phyloP scores from a whole-genome alignment of 2,329 filamentous ascomycete genomes.

The Geoglossum cookeanum region DNA sequence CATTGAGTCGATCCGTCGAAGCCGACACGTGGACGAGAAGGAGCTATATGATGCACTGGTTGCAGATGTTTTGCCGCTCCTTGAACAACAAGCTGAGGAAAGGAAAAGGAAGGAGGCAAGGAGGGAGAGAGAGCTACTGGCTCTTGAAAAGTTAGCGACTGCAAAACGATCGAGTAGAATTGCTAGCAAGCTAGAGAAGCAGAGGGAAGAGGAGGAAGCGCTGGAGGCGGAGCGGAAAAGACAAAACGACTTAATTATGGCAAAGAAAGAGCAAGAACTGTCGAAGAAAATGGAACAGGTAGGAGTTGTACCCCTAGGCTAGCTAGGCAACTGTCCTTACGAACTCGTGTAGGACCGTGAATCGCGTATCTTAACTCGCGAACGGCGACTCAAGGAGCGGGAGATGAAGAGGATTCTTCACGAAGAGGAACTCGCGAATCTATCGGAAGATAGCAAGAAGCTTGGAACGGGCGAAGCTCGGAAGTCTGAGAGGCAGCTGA shows the following conservation, averaged over 20 bases:
- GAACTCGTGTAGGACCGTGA: conserved; percentile 42
- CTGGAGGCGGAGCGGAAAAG: conserved; percentile 51
- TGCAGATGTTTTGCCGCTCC: conserved; percentile 62
- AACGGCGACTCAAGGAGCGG: conserved; percentile 69
- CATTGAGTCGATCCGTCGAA: conserved; percentile 50
- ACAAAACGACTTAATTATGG: conserved; percentile 42
- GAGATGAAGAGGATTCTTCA: conserved; percentile 67
- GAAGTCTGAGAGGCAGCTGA: conserved; percentile 60
- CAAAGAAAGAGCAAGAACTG: conserved; percentile 36
- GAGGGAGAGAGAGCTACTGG: conserved; percentile 64
- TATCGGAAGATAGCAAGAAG: conserved; percentile 57
- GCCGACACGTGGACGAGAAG: conserved; percentile 71
- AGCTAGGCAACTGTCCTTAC: neutral
- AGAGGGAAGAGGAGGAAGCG: conserved; percentile 51
- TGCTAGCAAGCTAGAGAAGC: conserved; percentile 61
- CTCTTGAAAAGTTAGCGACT: conserved; percentile 70
- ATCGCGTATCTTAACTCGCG: conserved; percentile 61
- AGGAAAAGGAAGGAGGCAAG: conserved; percentile 52
- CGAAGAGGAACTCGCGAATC: conserved; percentile 61
- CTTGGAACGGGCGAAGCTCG: conserved; percentile 36
- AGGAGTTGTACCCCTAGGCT: conserved; percentile 16
- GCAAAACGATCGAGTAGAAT: conserved; percentile 88
- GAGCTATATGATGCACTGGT: conserved; percentile 50
- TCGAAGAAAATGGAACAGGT: conserved; percentile 47
- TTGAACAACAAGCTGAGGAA: conserved; percentile 54